A percentile compares a stretch with the other conserved stretches of the same genome.
Evolutionary conservation across 768 basidiomycete genomes (phyloP).

Genomic region (Termitomyces sp.): DNA sequence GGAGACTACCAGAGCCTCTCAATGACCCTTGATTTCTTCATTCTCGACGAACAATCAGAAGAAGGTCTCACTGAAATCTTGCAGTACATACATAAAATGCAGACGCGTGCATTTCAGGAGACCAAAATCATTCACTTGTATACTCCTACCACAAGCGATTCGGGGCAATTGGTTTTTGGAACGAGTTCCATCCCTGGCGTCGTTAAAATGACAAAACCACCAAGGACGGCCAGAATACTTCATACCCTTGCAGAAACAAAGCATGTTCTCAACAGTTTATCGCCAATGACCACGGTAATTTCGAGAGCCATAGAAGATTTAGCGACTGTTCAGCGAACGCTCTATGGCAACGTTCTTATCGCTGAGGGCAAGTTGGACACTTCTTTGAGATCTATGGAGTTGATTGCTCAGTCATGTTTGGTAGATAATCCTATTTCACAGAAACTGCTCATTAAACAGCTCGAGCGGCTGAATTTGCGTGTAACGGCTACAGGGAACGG

Average conservation of each 20-base stretch:
- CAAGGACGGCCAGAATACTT: constrained; percentile 51
- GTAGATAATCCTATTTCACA: constrained; percentile 69
- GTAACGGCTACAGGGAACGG: constrained; percentile 63
- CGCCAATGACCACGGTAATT: constrained; percentile 29
- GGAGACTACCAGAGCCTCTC: constrained; percentile 22
- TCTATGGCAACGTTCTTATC: constrained; percentile 63
- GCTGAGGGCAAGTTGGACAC: constrained; percentile 50
- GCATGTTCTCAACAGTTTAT: constrained; percentile 41
- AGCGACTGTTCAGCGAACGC: constrained; percentile 41
- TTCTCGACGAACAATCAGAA: constrained; percentile 65
- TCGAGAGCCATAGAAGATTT: constrained; percentile 41
- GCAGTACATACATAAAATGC: constrained; percentile 36
- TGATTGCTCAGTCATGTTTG: background rate
- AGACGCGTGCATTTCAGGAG: constrained; percentile 32
- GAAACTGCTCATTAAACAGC: constrained; percentile 59
- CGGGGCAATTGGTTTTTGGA: constrained; percentile 45
- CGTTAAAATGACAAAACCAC: constrained; percentile 67
- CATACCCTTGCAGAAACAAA: constrained; percentile 58
- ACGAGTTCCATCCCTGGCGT: constrained; percentile 48
- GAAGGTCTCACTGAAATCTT: constrained; percentile 50
- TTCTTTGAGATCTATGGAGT: too few relatives aligned
- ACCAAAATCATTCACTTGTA: constrained; percentile 69
- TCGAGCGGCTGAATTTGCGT: constrained; percentile 53
- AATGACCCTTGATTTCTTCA: constrained; percentile 51
- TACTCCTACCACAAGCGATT: constrained; percentile 59